These are phyloP conservation scores for Cladophialophora yegresii DNA, from an alignment of 2,329 filamentous ascomycete species.

Conservation along the genomic window DNA sequence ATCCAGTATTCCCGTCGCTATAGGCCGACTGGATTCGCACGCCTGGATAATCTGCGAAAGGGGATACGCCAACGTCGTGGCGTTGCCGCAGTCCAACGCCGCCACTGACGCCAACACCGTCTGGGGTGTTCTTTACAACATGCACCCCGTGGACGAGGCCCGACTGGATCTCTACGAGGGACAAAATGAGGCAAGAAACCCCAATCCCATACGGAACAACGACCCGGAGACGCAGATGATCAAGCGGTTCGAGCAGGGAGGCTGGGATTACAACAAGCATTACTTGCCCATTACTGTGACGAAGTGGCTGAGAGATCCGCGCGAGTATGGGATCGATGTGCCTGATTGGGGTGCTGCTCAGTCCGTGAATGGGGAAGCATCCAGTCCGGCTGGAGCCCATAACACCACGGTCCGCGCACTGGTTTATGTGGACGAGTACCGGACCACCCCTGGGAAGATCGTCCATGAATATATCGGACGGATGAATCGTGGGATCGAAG, in stretches of 20 bases:
- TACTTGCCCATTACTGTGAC: conserved; percentile 34
- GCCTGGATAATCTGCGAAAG: conserved; percentile 47
- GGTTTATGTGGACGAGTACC: conserved; percentile 48
- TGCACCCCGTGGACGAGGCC: conserved; percentile 43
- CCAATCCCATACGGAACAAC: conserved; percentile 26
- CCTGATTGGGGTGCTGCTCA: conserved; percentile 16
- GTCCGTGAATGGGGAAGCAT: background rate
- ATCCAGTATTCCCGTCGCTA: conserved; percentile 44
- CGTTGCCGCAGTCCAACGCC: conserved; percentile 24
- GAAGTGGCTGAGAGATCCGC: conserved; percentile 31
- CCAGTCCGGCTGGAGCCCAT: background rate
- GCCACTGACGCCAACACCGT: conserved; percentile 36
- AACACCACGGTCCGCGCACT: conserved; percentile 38
- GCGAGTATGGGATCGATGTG: conserved; percentile 27
- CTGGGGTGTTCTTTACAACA: conserved; percentile 47
- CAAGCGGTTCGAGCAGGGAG: conserved; percentile 31
- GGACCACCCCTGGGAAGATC: conserved; percentile 40
- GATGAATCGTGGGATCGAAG: conserved; percentile 49
- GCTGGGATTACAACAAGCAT: conserved; percentile 38
- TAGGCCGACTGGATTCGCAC: conserved; percentile 45
- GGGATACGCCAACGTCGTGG: conserved; percentile 48
- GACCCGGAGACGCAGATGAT: conserved; percentile 26
- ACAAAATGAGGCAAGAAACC: conserved; percentile 31
- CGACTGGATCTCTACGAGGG: conserved; percentile 47
- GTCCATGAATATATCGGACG: conserved; percentile 46